These are phyloP conservation scores for Penicillium parvum DNA, from an alignment of 495 filamentous ascomycete genomes.

Conservation along the genomic window DNA sequence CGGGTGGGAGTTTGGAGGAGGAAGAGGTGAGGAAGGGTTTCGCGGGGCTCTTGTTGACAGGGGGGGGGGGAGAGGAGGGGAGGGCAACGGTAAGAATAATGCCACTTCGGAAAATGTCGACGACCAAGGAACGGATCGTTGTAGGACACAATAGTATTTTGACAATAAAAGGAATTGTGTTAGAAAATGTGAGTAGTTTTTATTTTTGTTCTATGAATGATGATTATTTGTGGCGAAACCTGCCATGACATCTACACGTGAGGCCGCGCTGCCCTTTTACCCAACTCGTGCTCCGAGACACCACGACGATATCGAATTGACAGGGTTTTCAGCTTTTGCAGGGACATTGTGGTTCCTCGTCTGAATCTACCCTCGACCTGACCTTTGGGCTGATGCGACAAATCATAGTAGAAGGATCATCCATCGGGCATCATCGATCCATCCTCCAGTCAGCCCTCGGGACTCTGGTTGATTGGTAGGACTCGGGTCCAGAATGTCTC, in stretches of 20 bases:
- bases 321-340: too few species aligned
- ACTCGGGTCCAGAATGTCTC: too few species aligned
- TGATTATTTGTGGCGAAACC: conserved; percentile 5
- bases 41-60: conserved; percentile 44
- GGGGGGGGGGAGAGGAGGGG: conserved; percentile 29
- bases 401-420: too few species aligned
- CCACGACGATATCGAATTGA: background rate
- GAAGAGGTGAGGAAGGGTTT: conserved; percentile 19
- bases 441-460: conserved; percentile 2
- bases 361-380: too few species aligned
- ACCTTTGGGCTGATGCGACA: too few species aligned
- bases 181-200: too few species aligned
- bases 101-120: conserved; percentile 33
- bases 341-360: too few species aligned
- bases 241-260: conserved; percentile 10
- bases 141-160: too few species aligned
- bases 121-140: too few species aligned
- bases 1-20: conserved; percentile 1
- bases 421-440: conserved; percentile 2
- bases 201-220: too few species aligned
- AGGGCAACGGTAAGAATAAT: conserved; percentile 28
- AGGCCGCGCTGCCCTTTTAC: conserved; percentile 1
- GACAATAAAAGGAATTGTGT: too few species aligned
- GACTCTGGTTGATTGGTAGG: too few species aligned
- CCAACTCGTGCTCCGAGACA: conserved; percentile 3